phyloP scores from a whole-genome alignment of 768 basidiomycete species.

The Xerocomus potaroensis region DNA sequence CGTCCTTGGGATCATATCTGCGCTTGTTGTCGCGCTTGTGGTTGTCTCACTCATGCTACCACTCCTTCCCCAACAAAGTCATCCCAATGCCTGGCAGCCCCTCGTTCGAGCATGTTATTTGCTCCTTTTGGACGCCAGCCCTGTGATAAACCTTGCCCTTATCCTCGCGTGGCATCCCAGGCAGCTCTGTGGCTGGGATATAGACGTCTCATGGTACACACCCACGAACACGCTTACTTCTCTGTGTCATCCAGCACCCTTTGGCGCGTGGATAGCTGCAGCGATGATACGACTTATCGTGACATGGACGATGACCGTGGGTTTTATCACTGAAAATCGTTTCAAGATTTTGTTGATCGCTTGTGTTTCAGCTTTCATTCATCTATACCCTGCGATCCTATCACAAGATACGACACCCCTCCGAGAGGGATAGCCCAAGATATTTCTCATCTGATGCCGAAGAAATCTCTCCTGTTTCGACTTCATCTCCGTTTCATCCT shows the following conservation, averaged over 20 bases:
- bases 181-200: slow-evolving; percentile 55
- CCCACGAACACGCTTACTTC: slow-evolving; percentile 22
- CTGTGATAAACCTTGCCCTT: slow-evolving; percentile 53
- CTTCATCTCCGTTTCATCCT: slow-evolving; percentile 8
- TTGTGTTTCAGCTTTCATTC: slow-evolving; percentile 19
- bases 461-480: slow-evolving; percentile 15
- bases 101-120: slow-evolving; percentile 42
- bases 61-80: slow-evolving; percentile 28
- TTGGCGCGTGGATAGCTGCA: slow-evolving; percentile 53
- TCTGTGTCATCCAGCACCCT: slow-evolving; percentile 23
- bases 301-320: slow-evolving; percentile 50
- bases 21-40: slow-evolving; percentile 20
- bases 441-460: slow-evolving; percentile 21
- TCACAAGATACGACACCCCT: slow-evolving; percentile 16
- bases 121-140: slow-evolving; percentile 46
- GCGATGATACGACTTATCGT: slow-evolving; percentile 50
- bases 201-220: slow-evolving; percentile 65
- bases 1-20: slow-evolving; percentile 21
- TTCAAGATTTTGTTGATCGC: slow-evolving; percentile 4
- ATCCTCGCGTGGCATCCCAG: slow-evolving; percentile 50
- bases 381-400: slow-evolving; percentile 17
- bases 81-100: slow-evolving; percentile 8
- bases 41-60: slow-evolving; percentile 40
- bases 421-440: slow-evolving; percentile 1
- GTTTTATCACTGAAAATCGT: slow-evolving; percentile 24